phyloP scores from a whole-genome alignment of 2,329 filamentous ascomycete genomes.

The Penicillium janthinellum region DNA sequence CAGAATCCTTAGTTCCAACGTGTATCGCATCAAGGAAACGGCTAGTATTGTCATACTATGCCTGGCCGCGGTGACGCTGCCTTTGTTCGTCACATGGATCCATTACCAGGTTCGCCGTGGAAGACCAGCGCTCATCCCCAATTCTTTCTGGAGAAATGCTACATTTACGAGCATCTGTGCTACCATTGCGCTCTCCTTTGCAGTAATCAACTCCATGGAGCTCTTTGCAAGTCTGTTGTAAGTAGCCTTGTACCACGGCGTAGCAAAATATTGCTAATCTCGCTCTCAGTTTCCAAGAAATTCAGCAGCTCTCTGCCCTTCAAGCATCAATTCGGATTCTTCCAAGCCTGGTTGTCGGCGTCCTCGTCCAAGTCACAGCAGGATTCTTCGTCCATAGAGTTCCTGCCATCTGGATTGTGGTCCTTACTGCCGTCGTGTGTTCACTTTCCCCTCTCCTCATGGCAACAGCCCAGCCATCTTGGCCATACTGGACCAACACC shows the following conservation, averaged over 20 bases:
- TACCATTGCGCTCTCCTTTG: slow-evolving; percentile 5
- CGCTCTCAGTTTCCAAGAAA: slow-evolving; percentile 46
- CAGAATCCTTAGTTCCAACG: slow-evolving; percentile 6
- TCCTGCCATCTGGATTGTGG: slow-evolving; percentile 44
- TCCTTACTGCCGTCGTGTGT: slow-evolving; percentile 45
- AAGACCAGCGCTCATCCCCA: slow-evolving; percentile 8
- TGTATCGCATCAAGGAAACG: slow-evolving; percentile 6
- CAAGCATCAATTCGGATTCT: slow-evolving; percentile 47
- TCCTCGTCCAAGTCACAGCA: slow-evolving; percentile 47
- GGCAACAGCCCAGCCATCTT: slow-evolving; percentile 53
- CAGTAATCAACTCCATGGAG: slow-evolving; percentile 7
- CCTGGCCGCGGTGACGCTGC: neutral
- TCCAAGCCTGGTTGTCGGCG: slow-evolving; percentile 34
- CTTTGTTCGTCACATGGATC: slow-evolving; percentile 5
- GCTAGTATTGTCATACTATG: slow-evolving; percentile 5
- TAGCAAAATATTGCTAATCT: neutral
- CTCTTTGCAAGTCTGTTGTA: slow-evolving; percentile 7
- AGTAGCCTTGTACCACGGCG: neutral
- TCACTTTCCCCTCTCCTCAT: slow-evolving; percentile 56
- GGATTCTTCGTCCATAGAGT: slow-evolving; percentile 52
- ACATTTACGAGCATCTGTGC: slow-evolving; percentile 7
- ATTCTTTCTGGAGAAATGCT: slow-evolving; percentile 8
- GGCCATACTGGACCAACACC: slow-evolving; percentile 55
- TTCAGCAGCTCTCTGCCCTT: slow-evolving; percentile 50
- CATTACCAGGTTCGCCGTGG: slow-evolving; percentile 5